These are phyloP conservation scores for Aspergillus biplanus DNA, from an alignment of 495 filamentous ascomycete species.

Conservation along the genomic window DNA sequence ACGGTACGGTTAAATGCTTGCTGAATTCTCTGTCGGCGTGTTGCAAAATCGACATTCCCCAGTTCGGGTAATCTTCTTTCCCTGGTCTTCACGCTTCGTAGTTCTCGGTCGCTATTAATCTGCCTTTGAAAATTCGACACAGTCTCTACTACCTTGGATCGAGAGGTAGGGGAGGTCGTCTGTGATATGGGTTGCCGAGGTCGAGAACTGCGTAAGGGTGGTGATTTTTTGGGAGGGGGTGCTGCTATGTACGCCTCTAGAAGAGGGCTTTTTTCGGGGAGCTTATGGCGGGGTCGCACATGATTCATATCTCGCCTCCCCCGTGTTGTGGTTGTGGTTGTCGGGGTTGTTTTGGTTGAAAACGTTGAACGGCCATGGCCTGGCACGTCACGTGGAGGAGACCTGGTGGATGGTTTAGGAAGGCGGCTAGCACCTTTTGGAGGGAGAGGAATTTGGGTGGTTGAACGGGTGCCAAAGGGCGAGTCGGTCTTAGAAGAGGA, in stretches of 20 bases:
- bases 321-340: slow-evolving; percentile 30
- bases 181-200: slow-evolving; percentile 78
- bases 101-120: slow-evolving; percentile 30
- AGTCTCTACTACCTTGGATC: slow-evolving; percentile 59
- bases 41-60: slow-evolving; percentile 77
- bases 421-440: slow-evolving; percentile 51
- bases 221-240: slow-evolving; percentile 65
- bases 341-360: slow-evolving; percentile 19
- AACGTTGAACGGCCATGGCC: slow-evolving; percentile 38
- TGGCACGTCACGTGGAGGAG: slow-evolving; percentile 34
- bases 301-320: slow-evolving; percentile 35
- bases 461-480: slow-evolving; percentile 42
- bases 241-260: slow-evolving; percentile 69
- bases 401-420: slow-evolving; percentile 45
- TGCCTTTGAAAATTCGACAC: slow-evolving; percentile 47
- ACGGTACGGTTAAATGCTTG: slow-evolving; percentile 79
- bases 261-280: slow-evolving; percentile 50
- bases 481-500: slow-evolving; percentile 49
- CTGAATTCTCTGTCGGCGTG: slow-evolving; percentile 74
- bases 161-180: slow-evolving; percentile 65
- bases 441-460: slow-evolving; percentile 36
- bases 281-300: slow-evolving; percentile 40
- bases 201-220: slow-evolving; percentile 79
- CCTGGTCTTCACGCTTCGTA: slow-evolving; percentile 42
- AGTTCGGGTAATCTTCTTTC: slow-evolving; percentile 57